phyloP scores from a whole-genome alignment of 148 eudicot genomes.

The Pharnaceum exiguum region DNA sequence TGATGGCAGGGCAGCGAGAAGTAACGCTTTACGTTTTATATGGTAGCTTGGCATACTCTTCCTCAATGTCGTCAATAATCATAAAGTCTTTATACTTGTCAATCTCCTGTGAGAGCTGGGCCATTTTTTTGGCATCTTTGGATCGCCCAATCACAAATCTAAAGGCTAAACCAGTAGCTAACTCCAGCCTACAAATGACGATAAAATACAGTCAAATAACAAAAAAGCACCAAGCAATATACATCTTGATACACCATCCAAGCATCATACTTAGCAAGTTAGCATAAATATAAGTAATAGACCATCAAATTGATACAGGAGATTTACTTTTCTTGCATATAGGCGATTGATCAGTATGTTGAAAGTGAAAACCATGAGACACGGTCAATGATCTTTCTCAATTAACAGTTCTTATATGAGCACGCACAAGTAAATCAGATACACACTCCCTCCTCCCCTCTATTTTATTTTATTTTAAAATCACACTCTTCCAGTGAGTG shows the following conservation, averaged over 20 bases:
- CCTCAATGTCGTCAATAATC: conserved; percentile 52
- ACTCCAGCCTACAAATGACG: conserved; percentile 47
- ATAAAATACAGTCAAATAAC: conserved; percentile 1
- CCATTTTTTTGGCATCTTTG: conserved; percentile 49
- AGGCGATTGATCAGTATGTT: too few species aligned
- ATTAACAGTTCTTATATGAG: too few species aligned
- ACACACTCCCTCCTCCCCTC: too few species aligned
- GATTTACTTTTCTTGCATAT: too few species aligned
- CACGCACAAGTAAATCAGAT: too few species aligned
- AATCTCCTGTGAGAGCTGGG: conserved; percentile 46
- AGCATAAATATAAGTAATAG: too few species aligned
- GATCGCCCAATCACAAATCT: conserved; percentile 68
- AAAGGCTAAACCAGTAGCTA: conserved; percentile 63
- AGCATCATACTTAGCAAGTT: background rate
- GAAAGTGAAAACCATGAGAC: too few species aligned
- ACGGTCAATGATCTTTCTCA: too few species aligned
- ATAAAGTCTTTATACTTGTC: conserved; percentile 56
- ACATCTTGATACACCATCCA: background rate
- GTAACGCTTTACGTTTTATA: conserved; percentile 52
- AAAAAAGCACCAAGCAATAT: background rate
- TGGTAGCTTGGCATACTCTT: conserved; percentile 48
- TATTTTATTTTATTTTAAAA: too few species aligned
- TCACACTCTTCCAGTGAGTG: too few species aligned
- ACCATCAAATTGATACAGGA: too few species aligned
- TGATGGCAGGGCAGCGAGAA: background rate